Evolutionary conservation across 345 rosid species (phyloP).

Genomic region (Eucalyptus microcorys): DNA sequence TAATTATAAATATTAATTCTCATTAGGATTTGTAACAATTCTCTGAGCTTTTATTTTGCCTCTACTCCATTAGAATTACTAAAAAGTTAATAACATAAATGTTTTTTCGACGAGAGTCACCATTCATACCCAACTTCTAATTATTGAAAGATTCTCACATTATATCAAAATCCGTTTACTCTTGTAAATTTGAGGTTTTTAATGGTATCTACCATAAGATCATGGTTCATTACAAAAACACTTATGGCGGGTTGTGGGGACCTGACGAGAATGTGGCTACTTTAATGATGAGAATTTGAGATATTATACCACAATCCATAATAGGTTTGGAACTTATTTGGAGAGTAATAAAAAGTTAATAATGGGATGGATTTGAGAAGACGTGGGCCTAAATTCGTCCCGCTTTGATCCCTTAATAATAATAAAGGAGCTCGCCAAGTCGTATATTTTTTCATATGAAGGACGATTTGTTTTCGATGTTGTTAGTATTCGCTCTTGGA

Average conservation of each 20-base stretch:
- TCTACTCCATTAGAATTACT: background rate
- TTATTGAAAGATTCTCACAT: background rate
- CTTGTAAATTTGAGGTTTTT: background rate
- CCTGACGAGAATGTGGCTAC: background rate
- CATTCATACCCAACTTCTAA: background rate
- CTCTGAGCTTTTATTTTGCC: background rate
- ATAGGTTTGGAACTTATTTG: background rate
- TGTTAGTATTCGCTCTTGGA: background rate
- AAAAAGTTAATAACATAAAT: background rate
- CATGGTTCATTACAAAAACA: background rate
- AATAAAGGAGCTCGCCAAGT: background rate
- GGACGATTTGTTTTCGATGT: background rate
- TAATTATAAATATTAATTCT: background rate
- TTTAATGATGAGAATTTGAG: background rate
- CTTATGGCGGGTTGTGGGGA: background rate
- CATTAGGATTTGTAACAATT: background rate
- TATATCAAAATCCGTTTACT: background rate
- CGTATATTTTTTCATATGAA: background rate
- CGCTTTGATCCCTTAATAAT: background rate
- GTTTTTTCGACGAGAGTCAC: rapidly evolving
- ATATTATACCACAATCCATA: background rate
- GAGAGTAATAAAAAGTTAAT: background rate
- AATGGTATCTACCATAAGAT: background rate
- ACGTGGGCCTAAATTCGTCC: background rate
- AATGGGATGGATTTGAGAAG: background rate